Evolutionary conservation across 305 asterid genomes (phyloP), one percentile per base, ranked within the genome.

Genomic region (Coffea humblotiana): DNA sequence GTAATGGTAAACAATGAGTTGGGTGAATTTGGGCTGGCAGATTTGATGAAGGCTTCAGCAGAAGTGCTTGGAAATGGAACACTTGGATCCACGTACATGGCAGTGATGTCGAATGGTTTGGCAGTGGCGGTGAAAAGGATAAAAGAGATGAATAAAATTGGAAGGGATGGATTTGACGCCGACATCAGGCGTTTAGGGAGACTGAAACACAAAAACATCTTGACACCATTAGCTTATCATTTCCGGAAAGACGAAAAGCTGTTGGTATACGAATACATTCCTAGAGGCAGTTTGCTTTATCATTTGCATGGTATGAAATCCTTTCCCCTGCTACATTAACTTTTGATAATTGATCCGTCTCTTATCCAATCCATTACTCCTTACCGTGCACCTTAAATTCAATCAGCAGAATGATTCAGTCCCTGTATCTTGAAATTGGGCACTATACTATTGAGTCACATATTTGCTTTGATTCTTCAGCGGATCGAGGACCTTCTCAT

Each of bases 1-100:
- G 89, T 90, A 75, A 79, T 92, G 86, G 78, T 92, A 10, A 90
- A 87, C 51, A 80, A 88, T 11, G 90, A 88, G 45, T 89, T 81
- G 81, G 97, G 92, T 32, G 94, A 82, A 86, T 96, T 96, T 76
- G 88, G 90, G 18, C 74, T 94, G 84, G 61, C 78, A 64, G 97
- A 94, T 87, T 74, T 96, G 88, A 90, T 96, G 98, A 94, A 85
- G 81, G 96, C 98, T 6, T 80, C 94, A 1, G 98, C 99, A 0
- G 97, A 92, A 83, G 91, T 91, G 52, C 91, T 92, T 9, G 96
- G 92, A 2, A 90, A 84, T 63, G 98, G 96, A 72, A 64, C 85
- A 2, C 21, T 90, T 64, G 96, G 94, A 3, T 88, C 94, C 14
- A 83, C 94, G 0, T 96, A 96, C 40, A 94, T 91, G 90, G 97